A percentile compares a stretch with the other conserved stretches of the same genome.
Evolutionary conservation across 345 rosid genomes (phyloP).

Genomic region (Arabis hirsuta): DNA sequence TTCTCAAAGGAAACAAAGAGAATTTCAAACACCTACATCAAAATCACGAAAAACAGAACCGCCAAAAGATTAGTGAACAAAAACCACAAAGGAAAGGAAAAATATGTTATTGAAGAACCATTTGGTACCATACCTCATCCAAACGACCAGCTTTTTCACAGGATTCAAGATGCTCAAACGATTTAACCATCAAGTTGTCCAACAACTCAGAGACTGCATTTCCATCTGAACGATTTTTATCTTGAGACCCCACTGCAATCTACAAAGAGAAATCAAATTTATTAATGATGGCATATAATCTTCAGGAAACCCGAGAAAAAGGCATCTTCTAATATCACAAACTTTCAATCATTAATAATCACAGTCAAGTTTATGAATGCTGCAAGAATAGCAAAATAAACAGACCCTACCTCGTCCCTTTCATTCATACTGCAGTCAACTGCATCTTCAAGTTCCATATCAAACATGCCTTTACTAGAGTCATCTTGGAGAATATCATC

Average conservation of each 20-base stretch:
- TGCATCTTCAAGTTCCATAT: constrained; percentile 70
- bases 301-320: background rate
- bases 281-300: background rate
- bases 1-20: constrained; percentile 63
- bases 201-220: constrained; percentile 58
- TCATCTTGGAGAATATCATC: constrained; percentile 71
- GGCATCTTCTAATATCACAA: background rate
- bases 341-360: background rate
- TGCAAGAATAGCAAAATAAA: background rate
- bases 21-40: constrained; percentile 63
- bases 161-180: constrained; percentile 72
- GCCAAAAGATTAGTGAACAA: background rate
- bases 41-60: constrained; percentile 9
- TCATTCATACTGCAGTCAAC: constrained; percentile 46
- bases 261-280: constrained; percentile 36
- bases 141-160: constrained; percentile 61
- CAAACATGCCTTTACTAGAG: constrained; percentile 66
- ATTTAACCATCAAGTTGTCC: constrained; percentile 66
- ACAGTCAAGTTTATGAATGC: background rate
- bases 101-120: background rate
- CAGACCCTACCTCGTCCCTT: constrained; percentile 52
- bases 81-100: constrained; percentile 5
- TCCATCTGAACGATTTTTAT: constrained; percentile 29
- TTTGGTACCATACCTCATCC: constrained; percentile 53
- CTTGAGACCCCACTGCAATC: constrained; percentile 39